Conservation (phyloP, 2,329 filamentous ascomycete species). For the Sporothrix inflata region DNA sequence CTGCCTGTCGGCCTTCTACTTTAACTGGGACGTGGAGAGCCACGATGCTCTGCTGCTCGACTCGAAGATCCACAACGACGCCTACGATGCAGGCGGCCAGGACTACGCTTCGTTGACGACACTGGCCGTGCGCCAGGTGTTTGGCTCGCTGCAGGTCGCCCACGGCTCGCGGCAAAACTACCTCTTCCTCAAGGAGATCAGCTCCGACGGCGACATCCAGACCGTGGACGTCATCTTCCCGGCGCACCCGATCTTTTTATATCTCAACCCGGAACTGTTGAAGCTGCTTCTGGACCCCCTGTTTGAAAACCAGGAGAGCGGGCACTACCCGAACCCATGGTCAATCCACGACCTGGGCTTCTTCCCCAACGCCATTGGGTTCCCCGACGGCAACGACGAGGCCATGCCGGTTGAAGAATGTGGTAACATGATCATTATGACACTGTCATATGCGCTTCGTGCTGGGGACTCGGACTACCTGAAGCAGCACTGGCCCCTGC, state of each 20-base stretch:
- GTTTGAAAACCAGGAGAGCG: slow-evolving; percentile 76
- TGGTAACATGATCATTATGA: slow-evolving; percentile 75
- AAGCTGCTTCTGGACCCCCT: slow-evolving; percentile 77
- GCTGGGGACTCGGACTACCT: slow-evolving; percentile 51
- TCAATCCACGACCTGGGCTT: slow-evolving; percentile 75
- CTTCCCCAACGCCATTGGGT: slow-evolving; percentile 73
- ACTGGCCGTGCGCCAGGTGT: slow-evolving; percentile 77
- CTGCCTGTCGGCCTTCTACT: slow-evolving; percentile 73
- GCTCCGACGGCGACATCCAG: slow-evolving; percentile 82
- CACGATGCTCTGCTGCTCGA: slow-evolving; percentile 67
- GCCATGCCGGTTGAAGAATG: slow-evolving; percentile 76
- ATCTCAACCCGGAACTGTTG: slow-evolving; percentile 77
- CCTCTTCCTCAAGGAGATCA: slow-evolving; percentile 87
- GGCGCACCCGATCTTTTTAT: slow-evolving; percentile 79
- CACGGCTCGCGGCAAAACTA: slow-evolving; percentile 70
- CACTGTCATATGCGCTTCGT: slow-evolving; percentile 59
- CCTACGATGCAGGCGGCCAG: slow-evolving; percentile 67
- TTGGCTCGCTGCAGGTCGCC: slow-evolving; percentile 75
- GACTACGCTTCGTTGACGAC: slow-evolving; percentile 77
- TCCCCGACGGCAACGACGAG: slow-evolving; percentile 68
- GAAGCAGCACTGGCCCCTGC: slow-evolving; percentile 68
- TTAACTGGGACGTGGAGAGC: slow-evolving; percentile 67
- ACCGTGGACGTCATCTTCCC: slow-evolving; percentile 89
- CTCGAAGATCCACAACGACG: slow-evolving; percentile 66
- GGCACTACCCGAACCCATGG: slow-evolving; percentile 79